Percentiles rank a stretch among this genome's conserved stretches.
Conservation (phyloP, 208 protist genomes). For the Crithidia brevicula region DNA sequence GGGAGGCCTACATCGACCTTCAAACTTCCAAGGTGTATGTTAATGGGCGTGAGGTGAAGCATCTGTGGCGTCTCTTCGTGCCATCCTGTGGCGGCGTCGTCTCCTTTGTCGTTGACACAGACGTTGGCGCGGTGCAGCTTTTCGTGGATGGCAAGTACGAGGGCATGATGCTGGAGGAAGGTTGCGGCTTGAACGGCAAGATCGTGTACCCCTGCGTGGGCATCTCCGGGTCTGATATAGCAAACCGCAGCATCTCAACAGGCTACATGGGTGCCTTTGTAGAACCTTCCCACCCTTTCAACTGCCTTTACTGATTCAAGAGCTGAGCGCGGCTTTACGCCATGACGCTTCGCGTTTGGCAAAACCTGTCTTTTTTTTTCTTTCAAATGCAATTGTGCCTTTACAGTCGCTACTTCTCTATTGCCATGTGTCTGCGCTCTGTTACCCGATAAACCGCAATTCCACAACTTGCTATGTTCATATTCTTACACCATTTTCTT, state of each 20-base stretch:
- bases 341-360: not conserved
- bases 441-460: too few species aligned
- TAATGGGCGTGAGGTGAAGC: slow-evolving; percentile 63
- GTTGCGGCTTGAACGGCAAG: slow-evolving; percentile 57
- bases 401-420: too few species aligned
- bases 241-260: slow-evolving; percentile 66
- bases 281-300: slow-evolving; percentile 35
- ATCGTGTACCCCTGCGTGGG: slow-evolving; percentile 74
- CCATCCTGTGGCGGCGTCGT: slow-evolving; percentile 62
- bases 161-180: slow-evolving; percentile 68
- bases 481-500: too few species aligned
- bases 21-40: slow-evolving; percentile 78
- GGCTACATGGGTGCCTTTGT: slow-evolving; percentile 62
- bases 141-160: slow-evolving; percentile 82
- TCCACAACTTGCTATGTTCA: too few species aligned
- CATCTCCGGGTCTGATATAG: slow-evolving; percentile 68
- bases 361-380: not conserved
- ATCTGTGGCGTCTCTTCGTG: slow-evolving; percentile 80
- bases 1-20: slow-evolving; percentile 61
- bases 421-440: too few species aligned
- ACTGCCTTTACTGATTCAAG: slow-evolving; percentile 38
- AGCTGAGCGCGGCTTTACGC: not conserved
- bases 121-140: slow-evolving; percentile 78
- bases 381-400: too few species aligned
- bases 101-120: slow-evolving; percentile 85